A percentile compares a stretch with the other conserved stretches of the same genome.
Evolutionary conservation across 176 grass and related monocot species (phyloP).

Genomic region (bread wheat (Triticum aestivum)): IWGSC_CS_RefSeq_v2.1 NC_057808.1:477831497-477831996

Average conservation of each 20-base stretch:
- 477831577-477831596: background rate
- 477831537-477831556: background rate
- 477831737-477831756: background rate
- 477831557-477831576: conserved; percentile 17
- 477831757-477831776: background rate
- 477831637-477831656: background rate
- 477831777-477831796: background rate
- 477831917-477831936: background rate
- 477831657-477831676: conserved; percentile 19
- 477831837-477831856: background rate
- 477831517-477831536: conserved; percentile 30
- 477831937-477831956: background rate
- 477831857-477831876: background rate
- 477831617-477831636: background rate
- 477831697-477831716: background rate
- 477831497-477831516: conserved; percentile 48
- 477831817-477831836: background rate
- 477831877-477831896: background rate
- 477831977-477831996: background rate
- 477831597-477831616: background rate
- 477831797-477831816: background rate
- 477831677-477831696: background rate
- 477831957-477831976: background rate
- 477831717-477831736: background rate
- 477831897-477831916: background rate